A percentile compares a stretch with the other conserved stretches of the same genome.
phyloP scores from a whole-genome alignment of 2,329 filamentous ascomycete species.

The Stenocarpella maydis region DNA sequence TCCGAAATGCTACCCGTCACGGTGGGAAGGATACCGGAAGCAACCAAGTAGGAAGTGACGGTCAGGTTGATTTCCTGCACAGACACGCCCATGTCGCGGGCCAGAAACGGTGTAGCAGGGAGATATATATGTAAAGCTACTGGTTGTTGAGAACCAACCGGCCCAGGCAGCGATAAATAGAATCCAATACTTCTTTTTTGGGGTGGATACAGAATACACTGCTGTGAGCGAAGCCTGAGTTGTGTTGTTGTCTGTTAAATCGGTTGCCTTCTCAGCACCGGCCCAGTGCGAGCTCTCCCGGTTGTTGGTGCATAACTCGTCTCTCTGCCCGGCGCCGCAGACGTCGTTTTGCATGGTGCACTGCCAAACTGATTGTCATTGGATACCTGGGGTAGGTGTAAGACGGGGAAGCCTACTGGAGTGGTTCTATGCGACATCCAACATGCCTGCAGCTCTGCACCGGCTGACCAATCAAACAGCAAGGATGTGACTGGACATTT shows the following conservation, averaged over 20 bases:
- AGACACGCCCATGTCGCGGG: constrained; percentile 17
- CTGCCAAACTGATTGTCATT: background rate
- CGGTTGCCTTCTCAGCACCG: background rate
- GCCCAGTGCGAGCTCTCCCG: background rate
- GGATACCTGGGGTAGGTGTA: background rate
- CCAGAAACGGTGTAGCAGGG: constrained; percentile 2
- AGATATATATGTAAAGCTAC: constrained; percentile 27
- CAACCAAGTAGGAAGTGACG: constrained; percentile 31
- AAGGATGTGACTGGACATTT: too few species aligned
- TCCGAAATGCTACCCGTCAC: constrained; percentile 35
- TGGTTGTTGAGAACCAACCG: constrained; percentile 16
- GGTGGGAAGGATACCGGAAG: constrained; percentile 36
- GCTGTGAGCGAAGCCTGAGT: background rate
- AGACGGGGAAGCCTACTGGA: background rate
- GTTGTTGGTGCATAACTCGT: background rate
- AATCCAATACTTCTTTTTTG: constrained; percentile 2
- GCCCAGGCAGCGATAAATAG: constrained; percentile 13
- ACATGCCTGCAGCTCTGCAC: too few species aligned
- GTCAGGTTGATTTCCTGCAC: constrained; percentile 34
- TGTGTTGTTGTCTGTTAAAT: background rate
- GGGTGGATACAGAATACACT: background rate
- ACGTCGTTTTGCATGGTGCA: background rate
- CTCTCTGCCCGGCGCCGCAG: background rate
- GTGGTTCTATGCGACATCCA: background rate
- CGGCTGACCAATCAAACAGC: too few species aligned